phyloP scores from a whole-genome alignment of 805 yeast genomes.

The Teunomyces tritomae region DNA sequence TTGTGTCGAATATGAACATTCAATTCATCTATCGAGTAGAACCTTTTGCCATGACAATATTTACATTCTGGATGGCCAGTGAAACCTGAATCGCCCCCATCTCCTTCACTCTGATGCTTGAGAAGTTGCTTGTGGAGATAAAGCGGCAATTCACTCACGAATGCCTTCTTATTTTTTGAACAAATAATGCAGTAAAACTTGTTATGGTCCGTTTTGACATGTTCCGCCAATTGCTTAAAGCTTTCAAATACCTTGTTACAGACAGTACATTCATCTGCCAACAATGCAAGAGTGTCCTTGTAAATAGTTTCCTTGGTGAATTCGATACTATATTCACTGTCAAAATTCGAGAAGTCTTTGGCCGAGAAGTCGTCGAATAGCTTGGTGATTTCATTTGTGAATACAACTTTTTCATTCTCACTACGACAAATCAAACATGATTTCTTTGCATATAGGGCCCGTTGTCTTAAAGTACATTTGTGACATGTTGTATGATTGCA shows the following conservation, averaged over 20 bases:
- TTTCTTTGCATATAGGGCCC: constrained; percentile 72
- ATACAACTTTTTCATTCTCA: constrained; percentile 55
- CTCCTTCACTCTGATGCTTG: constrained; percentile 72
- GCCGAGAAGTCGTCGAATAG: constrained; percentile 37
- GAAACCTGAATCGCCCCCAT: constrained; percentile 59
- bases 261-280: constrained; percentile 57
- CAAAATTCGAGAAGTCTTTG: constrained; percentile 28
- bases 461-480: constrained; percentile 74
- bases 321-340: constrained; percentile 50
- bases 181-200: constrained; percentile 73
- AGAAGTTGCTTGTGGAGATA: constrained; percentile 62
- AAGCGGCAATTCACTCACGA: constrained; percentile 65
- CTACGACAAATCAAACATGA: constrained; percentile 84
- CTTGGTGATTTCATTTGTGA: constrained; percentile 46
- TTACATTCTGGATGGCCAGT: constrained; percentile 87
- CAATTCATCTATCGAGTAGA: constrained; percentile 87
- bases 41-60: constrained; percentile 70
- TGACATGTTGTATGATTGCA: constrained; percentile 88
- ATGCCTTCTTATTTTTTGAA: constrained; percentile 70
- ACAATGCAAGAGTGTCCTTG: constrained; percentile 48
- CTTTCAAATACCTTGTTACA: constrained; percentile 41
- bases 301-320: constrained; percentile 57
- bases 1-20: constrained; percentile 74
- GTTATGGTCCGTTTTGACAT: constrained; percentile 62
- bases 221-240: constrained; percentile 62